phyloP scores from a whole-genome alignment of 345 rosid genomes.

The Firmiana major region DNA sequence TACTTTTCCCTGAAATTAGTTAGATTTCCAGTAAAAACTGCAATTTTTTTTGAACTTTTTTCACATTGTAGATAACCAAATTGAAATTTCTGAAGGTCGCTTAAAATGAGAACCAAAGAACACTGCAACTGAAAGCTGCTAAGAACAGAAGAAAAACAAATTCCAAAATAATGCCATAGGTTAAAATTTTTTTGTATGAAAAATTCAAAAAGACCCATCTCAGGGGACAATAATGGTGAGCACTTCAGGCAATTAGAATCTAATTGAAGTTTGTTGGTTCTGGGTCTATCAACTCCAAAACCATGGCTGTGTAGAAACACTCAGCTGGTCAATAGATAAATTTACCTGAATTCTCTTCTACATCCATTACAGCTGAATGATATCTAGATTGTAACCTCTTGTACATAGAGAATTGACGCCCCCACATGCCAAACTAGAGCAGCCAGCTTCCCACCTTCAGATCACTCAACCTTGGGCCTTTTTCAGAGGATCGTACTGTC shows the following conservation, averaged over 20 bases:
- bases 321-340: neutral
- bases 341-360: slow-evolving; percentile 68
- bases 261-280: neutral
- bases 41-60: neutral
- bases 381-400: slow-evolving; percentile 74
- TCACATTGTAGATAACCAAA: neutral
- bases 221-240: neutral
- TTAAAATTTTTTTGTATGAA: neutral
- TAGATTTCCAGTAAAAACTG: neutral
- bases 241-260: slow-evolving; percentile 2
- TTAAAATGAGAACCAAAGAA: neutral
- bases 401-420: slow-evolving; percentile 49
- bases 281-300: slow-evolving; percentile 3
- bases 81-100: neutral
- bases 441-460: slow-evolving; percentile 10
- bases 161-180: neutral
- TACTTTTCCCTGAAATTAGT: neutral
- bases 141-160: neutral
- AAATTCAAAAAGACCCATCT: neutral
- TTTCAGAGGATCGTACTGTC: neutral
- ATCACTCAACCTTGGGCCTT: slow-evolving; percentile 10
- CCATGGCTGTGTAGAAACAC: neutral
- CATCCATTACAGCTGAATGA: slow-evolving; percentile 34
- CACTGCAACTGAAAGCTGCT: neutral
- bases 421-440: slow-evolving; percentile 55